A percentile compares a stretch with the other conserved stretches of the same genome.
phyloP scores from a whole-genome alignment of 768 basidiomycete species.

The Russula virescens region DNA sequence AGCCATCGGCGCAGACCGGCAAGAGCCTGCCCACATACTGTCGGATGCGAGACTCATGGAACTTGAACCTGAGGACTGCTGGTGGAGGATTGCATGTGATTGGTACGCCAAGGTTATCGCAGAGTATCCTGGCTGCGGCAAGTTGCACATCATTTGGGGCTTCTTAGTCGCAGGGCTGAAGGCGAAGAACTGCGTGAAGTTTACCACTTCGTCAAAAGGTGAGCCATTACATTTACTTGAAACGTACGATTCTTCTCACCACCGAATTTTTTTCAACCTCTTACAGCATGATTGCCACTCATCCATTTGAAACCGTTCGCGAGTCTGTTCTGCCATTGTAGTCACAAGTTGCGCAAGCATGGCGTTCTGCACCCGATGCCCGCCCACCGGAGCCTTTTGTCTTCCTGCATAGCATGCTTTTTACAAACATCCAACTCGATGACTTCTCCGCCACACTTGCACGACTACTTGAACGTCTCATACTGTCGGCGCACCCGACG shows the following conservation, averaged over 20 bases:
- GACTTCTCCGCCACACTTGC: slow-evolving; percentile 78
- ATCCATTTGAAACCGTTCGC: slow-evolving; percentile 81
- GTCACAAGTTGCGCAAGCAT: slow-evolving; percentile 66
- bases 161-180: slow-evolving; percentile 78
- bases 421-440: slow-evolving; percentile 92
- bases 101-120: slow-evolving; percentile 89
- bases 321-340: slow-evolving; percentile 90
- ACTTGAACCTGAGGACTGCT: slow-evolving; percentile 86
- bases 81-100: slow-evolving; percentile 82
- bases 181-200: slow-evolving; percentile 77
- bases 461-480: slow-evolving; percentile 80
- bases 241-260: background rate
- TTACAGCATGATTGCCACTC: slow-evolving; percentile 80
- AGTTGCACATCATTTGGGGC: slow-evolving; percentile 88
- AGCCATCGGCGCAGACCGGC: slow-evolving; percentile 21
- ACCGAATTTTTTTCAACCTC: background rate
- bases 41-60: slow-evolving; percentile 72
- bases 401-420: slow-evolving; percentile 92
- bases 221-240: slow-evolving; percentile 26
- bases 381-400: slow-evolving; percentile 76
- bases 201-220: slow-evolving; percentile 97
- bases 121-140: slow-evolving; percentile 89
- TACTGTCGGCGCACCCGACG: slow-evolving; percentile 73
- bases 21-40: slow-evolving; percentile 65
- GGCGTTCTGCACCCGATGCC: slow-evolving; percentile 72